Evolutionary conservation across 2,329 filamentous ascomycete species (phyloP), one percentile per base, ranked within the genome.

Genomic region (Clathrospora elynae): DNA sequence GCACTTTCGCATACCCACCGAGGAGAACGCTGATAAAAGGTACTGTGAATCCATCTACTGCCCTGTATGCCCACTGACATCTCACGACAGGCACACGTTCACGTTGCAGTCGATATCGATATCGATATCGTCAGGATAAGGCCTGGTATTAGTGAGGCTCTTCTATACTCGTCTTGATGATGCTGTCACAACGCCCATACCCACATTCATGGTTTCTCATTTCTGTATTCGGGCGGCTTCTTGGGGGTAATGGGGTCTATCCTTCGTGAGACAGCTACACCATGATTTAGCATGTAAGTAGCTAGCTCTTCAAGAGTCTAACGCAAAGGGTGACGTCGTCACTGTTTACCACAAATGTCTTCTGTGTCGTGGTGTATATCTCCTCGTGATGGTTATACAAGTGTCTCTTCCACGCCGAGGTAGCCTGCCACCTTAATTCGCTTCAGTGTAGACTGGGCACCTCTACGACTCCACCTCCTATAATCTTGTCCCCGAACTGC

Each of bases 221-320:
- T 48, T 37, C 48, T 50, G 43, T 20, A 41, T 51, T 46, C 46
- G 6, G 43, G 40, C 31, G 42, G 46, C 17, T 39, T 49, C 26
- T 35, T 43, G 36, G 30, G 28, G 45, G 39, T n/a, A 48, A 20
- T 10, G 14, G 38, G 29, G 19, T 28, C 20, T 40, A 46, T 44
- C 37, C 33, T 44, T 41, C 36, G 53, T 24, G 31, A 30, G 35
- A 48, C 40, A 47, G 49, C 46, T 49, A 33, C 29, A 41, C 22
- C 40, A 46, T 49, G 46, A 34, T 29, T 20, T 48, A 42, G 44
- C 38, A 48, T 41, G 35, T 39, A 26, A 39, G 28, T 57, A 55
- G 51, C 51, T 57, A 55, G 51, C 51, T 51, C 36, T 47, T 45
- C 43, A 40, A 43, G 43, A 48, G 45, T 18, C 31, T 55, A 55